A percentile compares a stretch with the other conserved stretches of the same genome.
phyloP scores from a whole-genome alignment of 2,329 filamentous ascomycete genomes.

The Xylariaceae sp. region DNA sequence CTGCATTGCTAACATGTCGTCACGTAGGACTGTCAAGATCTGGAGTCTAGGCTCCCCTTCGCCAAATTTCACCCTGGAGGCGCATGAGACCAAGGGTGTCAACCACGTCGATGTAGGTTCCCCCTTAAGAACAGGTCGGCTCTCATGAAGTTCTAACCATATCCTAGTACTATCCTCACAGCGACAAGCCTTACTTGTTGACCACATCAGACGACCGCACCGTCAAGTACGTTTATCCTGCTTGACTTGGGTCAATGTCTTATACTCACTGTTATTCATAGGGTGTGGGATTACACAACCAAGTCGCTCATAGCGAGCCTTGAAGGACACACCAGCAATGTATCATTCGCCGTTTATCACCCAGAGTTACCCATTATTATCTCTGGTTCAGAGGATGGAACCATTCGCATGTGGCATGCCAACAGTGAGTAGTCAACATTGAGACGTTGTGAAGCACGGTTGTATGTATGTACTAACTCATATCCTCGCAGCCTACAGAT shows the following conservation, averaged over 20 bases:
- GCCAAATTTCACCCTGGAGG: conserved; percentile 93
- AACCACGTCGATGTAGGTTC: conserved; percentile 73
- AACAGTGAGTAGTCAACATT: conserved; percentile 49
- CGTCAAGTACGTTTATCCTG: conserved; percentile 55
- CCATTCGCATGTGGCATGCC: conserved; percentile 96
- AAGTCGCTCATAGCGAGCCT: conserved; percentile 95
- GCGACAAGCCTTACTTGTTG: conserved; percentile 78
- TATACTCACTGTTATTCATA: background rate
- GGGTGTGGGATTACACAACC: conserved; percentile 95
- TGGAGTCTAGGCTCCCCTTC: conserved; percentile 94
- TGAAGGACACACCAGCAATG: conserved; percentile 95
- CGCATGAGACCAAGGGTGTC: conserved; percentile 94
- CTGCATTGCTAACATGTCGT: background rate
- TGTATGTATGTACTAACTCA: conserved; percentile 5
- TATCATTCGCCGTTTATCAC: conserved; percentile 97
- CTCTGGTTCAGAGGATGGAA: conserved; percentile 95
- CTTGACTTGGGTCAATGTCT: background rate
- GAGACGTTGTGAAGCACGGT: background rate
- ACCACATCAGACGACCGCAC: conserved; percentile 96
- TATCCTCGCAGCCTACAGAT: conserved; percentile 58
- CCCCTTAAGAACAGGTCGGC: background rate
- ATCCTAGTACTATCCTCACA: conserved; percentile 61
- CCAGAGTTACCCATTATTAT: conserved; percentile 96
- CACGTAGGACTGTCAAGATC: conserved; percentile 80
- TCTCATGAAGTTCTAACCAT: background rate